Conservation (phyloP, 2,329 filamentous ascomycete species). For the Aureobasidium sp. region DNA sequence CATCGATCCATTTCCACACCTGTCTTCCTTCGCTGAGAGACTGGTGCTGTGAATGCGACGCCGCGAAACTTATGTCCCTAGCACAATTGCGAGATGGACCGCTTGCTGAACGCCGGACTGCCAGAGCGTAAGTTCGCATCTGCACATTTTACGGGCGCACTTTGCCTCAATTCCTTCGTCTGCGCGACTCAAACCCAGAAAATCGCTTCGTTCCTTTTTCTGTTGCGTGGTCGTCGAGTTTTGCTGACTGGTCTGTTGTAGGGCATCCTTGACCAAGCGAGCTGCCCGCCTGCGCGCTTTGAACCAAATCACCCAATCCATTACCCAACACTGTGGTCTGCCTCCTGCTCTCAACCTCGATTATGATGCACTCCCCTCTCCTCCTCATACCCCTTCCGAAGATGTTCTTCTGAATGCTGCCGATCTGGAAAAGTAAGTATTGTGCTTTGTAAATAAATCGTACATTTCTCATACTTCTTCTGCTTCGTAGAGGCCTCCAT, state of each 20-base stretch:
- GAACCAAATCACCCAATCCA: constrained; percentile 68
- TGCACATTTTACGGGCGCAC: constrained; percentile 26
- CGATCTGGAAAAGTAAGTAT: constrained; percentile 50
- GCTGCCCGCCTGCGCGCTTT: constrained; percentile 88
- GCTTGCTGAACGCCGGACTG: constrained; percentile 35
- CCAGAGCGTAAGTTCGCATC: constrained; percentile 36
- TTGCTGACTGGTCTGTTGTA: constrained; percentile 25
- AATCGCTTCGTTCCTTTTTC: constrained; percentile 35
- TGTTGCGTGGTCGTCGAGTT: constrained; percentile 32
- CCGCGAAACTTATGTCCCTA: constrained; percentile 42
- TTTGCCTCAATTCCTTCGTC: constrained; percentile 24
- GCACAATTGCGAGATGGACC: constrained; percentile 37
- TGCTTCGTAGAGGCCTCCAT: constrained; percentile 43
- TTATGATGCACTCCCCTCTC: constrained; percentile 37
- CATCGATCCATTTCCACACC: constrained; percentile 8
- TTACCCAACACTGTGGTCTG: constrained; percentile 23
- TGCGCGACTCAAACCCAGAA: constrained; percentile 32
- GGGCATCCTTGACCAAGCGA: constrained; percentile 61
- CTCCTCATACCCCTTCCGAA: constrained; percentile 41
- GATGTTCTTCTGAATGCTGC: constrained; percentile 50
- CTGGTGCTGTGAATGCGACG: constrained; percentile 40
- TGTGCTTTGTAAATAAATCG: constrained; percentile 7
- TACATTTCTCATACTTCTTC: neutral
- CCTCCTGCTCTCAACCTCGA: constrained; percentile 39
- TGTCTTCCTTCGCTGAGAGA: constrained; percentile 30